Evolutionary conservation across 345 rosid genomes (phyloP).

Genomic region (Bruguiera sexangula): DNA sequence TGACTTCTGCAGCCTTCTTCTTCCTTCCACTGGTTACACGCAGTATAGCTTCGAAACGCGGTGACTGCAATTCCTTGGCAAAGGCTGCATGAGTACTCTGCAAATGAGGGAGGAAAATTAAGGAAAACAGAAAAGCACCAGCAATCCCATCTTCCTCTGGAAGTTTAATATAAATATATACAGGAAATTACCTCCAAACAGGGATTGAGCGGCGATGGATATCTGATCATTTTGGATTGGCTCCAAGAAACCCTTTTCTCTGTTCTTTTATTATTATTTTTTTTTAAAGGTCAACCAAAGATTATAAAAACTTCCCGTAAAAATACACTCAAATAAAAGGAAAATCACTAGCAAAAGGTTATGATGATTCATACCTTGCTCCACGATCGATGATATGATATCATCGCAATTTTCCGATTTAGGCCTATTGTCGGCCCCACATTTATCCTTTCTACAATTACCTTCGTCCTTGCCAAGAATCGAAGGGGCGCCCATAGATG

Average conservation of each 20-base stretch:
- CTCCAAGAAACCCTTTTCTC: slow-evolving; percentile 58
- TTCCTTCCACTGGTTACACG: slow-evolving; percentile 82
- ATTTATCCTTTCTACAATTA: slow-evolving; percentile 22
- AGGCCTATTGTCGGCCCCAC: slow-evolving; percentile 23
- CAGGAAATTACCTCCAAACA: slow-evolving; percentile 55
- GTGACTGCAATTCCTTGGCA: slow-evolving; percentile 80
- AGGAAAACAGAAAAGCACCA: neutral
- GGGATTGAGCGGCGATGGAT: slow-evolving; percentile 44
- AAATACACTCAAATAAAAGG: neutral
- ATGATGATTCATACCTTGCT: neutral
- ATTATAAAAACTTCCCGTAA: neutral
- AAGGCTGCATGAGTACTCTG: slow-evolving; percentile 63
- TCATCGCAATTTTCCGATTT: slow-evolving; percentile 21
- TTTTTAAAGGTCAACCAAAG: slow-evolving; percentile 8
- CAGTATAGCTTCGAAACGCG: slow-evolving; percentile 78
- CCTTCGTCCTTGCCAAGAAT: slow-evolving; percentile 12
- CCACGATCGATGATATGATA: neutral
- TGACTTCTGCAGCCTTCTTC: slow-evolving; percentile 73
- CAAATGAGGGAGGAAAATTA: neutral
- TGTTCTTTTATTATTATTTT: slow-evolving; percentile 6
- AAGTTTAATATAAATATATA: too few relatives aligned
- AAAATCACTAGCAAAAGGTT: too few relatives aligned
- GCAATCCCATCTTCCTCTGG: neutral
- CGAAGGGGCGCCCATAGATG: slow-evolving; percentile 25
- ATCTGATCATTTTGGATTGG: slow-evolving; percentile 63